These are phyloP conservation scores for Sapria himalayana DNA, from an alignment of 345 rosid genomes.

Conservation along the genomic window DNA sequence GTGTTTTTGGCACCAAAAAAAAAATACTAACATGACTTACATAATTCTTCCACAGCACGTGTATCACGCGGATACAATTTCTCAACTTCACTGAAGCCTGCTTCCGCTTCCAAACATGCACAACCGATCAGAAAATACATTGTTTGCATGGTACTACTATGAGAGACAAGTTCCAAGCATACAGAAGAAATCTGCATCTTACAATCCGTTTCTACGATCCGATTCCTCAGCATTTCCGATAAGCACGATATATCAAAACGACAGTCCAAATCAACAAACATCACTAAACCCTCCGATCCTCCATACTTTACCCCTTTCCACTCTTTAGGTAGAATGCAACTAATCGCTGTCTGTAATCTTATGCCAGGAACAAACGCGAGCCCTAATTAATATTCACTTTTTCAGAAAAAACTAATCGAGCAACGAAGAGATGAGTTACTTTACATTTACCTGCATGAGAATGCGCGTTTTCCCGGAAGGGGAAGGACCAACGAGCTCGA, in stretches of 20 bases:
- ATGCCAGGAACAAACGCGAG: background rate
- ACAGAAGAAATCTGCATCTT: background rate
- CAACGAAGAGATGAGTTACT: background rate
- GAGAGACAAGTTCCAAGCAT: background rate
- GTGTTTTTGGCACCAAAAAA: too few species aligned
- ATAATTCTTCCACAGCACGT: too few species aligned
- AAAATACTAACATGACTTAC: too few species aligned
- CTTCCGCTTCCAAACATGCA: too few species aligned
- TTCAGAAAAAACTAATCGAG: too few species aligned
- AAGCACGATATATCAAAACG: conserved; percentile 43
- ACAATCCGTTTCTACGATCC: conserved; percentile 24
- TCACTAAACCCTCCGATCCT: conserved; percentile 33
- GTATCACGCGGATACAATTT: too few species aligned
- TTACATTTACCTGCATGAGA: conserved; percentile 27
- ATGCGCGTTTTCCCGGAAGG: conserved; percentile 59
- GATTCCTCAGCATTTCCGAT: conserved; percentile 32
- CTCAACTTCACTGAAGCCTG: too few species aligned
- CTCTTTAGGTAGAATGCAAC: conserved; percentile 42
- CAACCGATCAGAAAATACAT: too few species aligned
- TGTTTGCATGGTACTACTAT: background rate
- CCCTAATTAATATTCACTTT: too few species aligned
- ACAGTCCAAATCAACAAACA: conserved; percentile 62
- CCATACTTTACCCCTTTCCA: conserved; percentile 54
- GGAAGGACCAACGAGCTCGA: conserved; percentile 52
- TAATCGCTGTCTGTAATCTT: conserved; percentile 20